phyloP scores from a whole-genome alignment of 176 grass and related monocot genomes.

The Metroxylon sagu region DNA sequence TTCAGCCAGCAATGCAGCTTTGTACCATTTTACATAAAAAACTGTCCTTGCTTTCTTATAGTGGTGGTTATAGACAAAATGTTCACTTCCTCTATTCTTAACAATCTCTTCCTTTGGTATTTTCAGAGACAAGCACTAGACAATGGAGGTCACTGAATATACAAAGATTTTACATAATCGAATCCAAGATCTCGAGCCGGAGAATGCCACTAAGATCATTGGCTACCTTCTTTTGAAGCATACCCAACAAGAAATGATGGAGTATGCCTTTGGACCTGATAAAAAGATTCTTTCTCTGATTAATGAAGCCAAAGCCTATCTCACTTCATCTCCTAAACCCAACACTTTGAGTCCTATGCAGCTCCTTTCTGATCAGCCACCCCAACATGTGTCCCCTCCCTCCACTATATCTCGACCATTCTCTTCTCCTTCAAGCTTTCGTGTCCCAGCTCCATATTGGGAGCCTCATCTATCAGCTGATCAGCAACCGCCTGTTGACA shows the following conservation, averaged over 20 bases:
- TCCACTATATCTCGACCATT: constrained; percentile 5
- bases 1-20: too few species aligned
- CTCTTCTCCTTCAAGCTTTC: constrained; percentile 21
- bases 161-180: constrained; percentile 41
- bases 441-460: constrained; percentile 32
- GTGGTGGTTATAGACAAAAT: too few species aligned
- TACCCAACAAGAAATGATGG: constrained; percentile 55
- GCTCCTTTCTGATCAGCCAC: too few species aligned
- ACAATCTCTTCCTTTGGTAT: too few species aligned
- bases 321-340: constrained; percentile 25
- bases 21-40: too few species aligned
- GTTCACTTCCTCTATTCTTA: too few species aligned
- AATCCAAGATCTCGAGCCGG: constrained; percentile 55
- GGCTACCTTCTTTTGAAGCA: constrained; percentile 61
- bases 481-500: constrained; percentile 1
- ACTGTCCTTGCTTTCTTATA: too few species aligned
- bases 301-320: constrained; percentile 43
- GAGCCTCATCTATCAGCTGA: constrained; percentile 7
- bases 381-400: background rate
- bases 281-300: constrained; percentile 34
- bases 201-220: constrained; percentile 61
- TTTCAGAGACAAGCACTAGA: too few species aligned
- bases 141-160: constrained; percentile 63
- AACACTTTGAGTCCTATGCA: constrained; percentile 22
- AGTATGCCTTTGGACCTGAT: constrained; percentile 60